Evolutionary conservation across 2,329 filamentous ascomycete genomes (phyloP), one percentile per base, ranked within the genome.

Genomic region (Phialocephala subalpina): DNA sequence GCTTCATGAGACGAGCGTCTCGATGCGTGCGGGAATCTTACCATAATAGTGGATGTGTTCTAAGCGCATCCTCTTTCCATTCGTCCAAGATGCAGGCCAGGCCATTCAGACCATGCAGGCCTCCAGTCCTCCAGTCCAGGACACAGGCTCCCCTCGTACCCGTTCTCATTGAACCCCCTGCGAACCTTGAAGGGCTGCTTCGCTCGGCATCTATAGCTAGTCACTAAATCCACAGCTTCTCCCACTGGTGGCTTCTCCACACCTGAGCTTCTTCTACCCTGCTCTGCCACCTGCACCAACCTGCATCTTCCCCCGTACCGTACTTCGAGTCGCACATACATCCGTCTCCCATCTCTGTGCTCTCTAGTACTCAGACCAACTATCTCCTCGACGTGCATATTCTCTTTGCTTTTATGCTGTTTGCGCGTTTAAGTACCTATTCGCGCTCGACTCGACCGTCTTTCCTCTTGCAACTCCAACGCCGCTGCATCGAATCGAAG

Each of bases 401-500:
- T 69, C 64, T n/a, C n/a, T n/a, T n/a, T n/a, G n/a, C n/a, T n/a
- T n/a, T n/a, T 62, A 68, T 68, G 67, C 68, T 72, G 63, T 68
- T 67, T 69, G 70, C 67, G 69, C 71, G 72, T 73, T 68, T 69
- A 73, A 67, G 60, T 68, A 73, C 56, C 64, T 63, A 60, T 66
- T 67, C 58, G 66, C 68, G 65, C 68, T 72, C 72, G 60, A 69
- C 65, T 66, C 64, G 52, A 68, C 66, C 65, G 60, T 66, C 57
- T 64, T 65, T 62, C 64, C 57, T 58, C 67, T 66, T 63, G 65
- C 67, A 63, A 67, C 49, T 68, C 66, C 68, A 73, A 72, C 67
- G 70, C 64, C 63, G 64, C 72, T 73, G 73, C 73, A 73, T 73
- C 71, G 22, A 68, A 55, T 73, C 71, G 22, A 68, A 55, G 57